Base-by-base conservation (phyloP, 2,329 filamentous ascomycete species). In the Fusarium sp. region DNA sequence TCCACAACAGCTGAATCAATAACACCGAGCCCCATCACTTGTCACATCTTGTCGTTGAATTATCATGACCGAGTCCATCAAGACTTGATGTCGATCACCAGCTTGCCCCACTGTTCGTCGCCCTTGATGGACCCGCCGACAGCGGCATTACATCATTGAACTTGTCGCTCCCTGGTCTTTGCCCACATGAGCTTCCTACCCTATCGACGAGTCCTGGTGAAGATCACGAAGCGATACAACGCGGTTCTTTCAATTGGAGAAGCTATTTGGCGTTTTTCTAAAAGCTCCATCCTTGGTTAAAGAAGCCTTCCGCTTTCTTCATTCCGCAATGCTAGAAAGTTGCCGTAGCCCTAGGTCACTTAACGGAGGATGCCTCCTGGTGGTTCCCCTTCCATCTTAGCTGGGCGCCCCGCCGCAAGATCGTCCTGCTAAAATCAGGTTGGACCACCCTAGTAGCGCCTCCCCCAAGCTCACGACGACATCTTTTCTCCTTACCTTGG, bases 91-190 rank as follows among this genome's bases (percentile, higher is more conserved):
- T 18, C 54, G 54, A 58, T 58, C 56, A 38, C 16, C 61, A 63
- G 33, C 22, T 38, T 6, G 40, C 60, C 35, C 35, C 38, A 38
- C 63, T 63, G 70, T 67, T 27, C 56, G 18, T 57, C 31, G 14
- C 33, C 31, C 20, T 38, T 22, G 56, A 40, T 58, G 56, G 56
- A 58, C 33, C 56, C 56, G 22, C 56, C 56, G 22, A 58, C 56
- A 59, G 47, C 68, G 73, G 65, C 68, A 79, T 79, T 79, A 78
- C 77, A 77, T 79, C 77, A 79, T 74, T 47, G 73, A 74, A 63
- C 45, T 59, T 35, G 33, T 33, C 18, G 20, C 54, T 31, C 45
- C 40, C 59, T 18, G 38, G 29, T 45, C 50, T 47, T 47, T 71
- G 35, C 63, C 47, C 62, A 31, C 25, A 57, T 63, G 31, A 54